These are phyloP conservation scores for Eucalyptus coolabah DNA, from an alignment of 345 rosid genomes.

Conservation along the genomic window DNA sequence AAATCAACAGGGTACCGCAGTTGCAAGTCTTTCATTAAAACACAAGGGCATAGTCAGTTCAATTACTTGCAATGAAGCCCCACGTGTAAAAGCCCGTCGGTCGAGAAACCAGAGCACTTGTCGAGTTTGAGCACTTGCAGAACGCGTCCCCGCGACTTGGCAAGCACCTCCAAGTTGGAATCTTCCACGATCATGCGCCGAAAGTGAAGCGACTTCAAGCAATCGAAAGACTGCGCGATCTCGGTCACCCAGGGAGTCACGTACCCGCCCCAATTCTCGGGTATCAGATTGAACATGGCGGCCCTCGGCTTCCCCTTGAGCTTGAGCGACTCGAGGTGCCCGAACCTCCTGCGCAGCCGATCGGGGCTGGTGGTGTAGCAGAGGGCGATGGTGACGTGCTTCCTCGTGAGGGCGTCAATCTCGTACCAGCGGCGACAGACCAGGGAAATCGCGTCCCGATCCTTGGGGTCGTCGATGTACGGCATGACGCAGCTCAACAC, in stretches of 20 bases:
- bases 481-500: slow-evolving; percentile 58
- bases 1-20: neutral
- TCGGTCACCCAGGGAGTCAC: slow-evolving; percentile 68
- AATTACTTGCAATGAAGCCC: slow-evolving; percentile 63
- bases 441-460: slow-evolving; percentile 67
- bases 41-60: neutral
- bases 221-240: slow-evolving; percentile 31
- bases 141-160: slow-evolving; percentile 24
- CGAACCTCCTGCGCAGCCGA: slow-evolving; percentile 47
- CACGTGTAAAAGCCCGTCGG: slow-evolving; percentile 69
- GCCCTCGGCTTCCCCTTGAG: slow-evolving; percentile 89
- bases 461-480: slow-evolving; percentile 52
- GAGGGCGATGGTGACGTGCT: slow-evolving; percentile 73
- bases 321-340: slow-evolving; percentile 61
- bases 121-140: slow-evolving; percentile 65
- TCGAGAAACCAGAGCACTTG: slow-evolving; percentile 81
- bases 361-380: slow-evolving; percentile 76
- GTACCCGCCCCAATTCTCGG: slow-evolving; percentile 92
- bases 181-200: slow-evolving; percentile 79
- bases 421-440: slow-evolving; percentile 74
- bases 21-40: neutral
- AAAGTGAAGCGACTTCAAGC: slow-evolving; percentile 64
- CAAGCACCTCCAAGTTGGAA: slow-evolving; percentile 61
- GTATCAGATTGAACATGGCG: slow-evolving; percentile 90
- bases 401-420: slow-evolving; percentile 65